Conservation (phyloP, 768 basidiomycete genomes). For the Leccinellum albellum region DNA sequence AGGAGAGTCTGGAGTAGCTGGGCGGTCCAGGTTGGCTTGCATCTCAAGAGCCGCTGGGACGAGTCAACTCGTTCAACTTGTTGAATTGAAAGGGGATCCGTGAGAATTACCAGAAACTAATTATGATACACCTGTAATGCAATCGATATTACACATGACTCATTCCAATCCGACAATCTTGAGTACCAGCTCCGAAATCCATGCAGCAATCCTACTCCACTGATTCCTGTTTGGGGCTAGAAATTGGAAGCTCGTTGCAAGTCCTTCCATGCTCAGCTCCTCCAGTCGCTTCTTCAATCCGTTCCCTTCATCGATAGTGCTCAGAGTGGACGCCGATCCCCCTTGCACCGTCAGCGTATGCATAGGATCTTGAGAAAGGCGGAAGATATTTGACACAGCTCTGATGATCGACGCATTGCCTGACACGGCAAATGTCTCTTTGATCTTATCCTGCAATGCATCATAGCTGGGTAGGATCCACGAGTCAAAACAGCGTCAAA, state of each 20-base stretch:
- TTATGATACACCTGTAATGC: slow-evolving; percentile 7
- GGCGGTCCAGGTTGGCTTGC: slow-evolving; percentile 27
- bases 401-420: slow-evolving; percentile 69
- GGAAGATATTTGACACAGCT: slow-evolving; percentile 73
- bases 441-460: slow-evolving; percentile 68
- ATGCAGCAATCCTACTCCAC: slow-evolving; percentile 65
- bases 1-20: slow-evolving; percentile 50
- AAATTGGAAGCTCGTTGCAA: slow-evolving; percentile 72
- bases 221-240: slow-evolving; percentile 51
- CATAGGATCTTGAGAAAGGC: slow-evolving; percentile 56
- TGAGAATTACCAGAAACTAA: slow-evolving; percentile 16
- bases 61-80: background rate
- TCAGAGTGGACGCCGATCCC: slow-evolving; percentile 62
- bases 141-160: slow-evolving; percentile 19
- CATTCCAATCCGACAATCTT: slow-evolving; percentile 44
- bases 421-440: slow-evolving; percentile 65
- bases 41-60: slow-evolving; percentile 12
- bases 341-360: slow-evolving; percentile 38
- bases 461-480: slow-evolving; percentile 54
- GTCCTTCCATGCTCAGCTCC: slow-evolving; percentile 68
- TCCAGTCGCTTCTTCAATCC: slow-evolving; percentile 54
- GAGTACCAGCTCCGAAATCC: slow-evolving; percentile 63
- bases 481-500: slow-evolving; percentile 3
- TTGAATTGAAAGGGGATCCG: background rate
- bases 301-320: slow-evolving; percentile 54